Evolutionary conservation across 495 filamentous ascomycete species (phyloP), one percentile per base, ranked within the genome.

Genomic region (Penicillium silybi): DNA sequence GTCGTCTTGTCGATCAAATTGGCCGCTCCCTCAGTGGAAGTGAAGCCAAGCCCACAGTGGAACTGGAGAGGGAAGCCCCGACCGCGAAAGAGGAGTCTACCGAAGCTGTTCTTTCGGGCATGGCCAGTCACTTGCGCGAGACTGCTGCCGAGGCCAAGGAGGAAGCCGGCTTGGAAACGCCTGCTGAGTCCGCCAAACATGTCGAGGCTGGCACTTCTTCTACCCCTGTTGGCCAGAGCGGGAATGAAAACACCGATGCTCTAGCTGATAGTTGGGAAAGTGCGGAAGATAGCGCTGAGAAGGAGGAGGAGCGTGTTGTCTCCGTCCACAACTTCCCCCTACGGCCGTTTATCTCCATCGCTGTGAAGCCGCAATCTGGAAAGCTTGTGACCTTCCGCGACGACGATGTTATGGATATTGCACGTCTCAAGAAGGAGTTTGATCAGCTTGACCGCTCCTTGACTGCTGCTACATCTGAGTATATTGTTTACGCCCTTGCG

Each of bases 401-500:
- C 44, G 87, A 91, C 58, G 73, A 81, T 6, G 80, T 95, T 44
- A 85, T 93, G 67, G 86, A 92, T 56, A 91, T 99, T 67, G 92
- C 92, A 35, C 84, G 89, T 37, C 78, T 97, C 47, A 95, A 95
- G 76, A 97, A 97, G 70, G 88, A 93, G 6, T 97, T 97, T 58
- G 95, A 99, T 67, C 95, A 97, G 67, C 82, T 95, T 43, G 95
- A 99, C 64, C 88, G 95, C 46, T 93, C 89, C 43, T 76, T 99
- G 40, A 90, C 90, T 26, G 85, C 91, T 3, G 92, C 92, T 26
- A 90, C 89, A n/a, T 86, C 87, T 56, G 84, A 85, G 13, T 95
- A 90, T 69, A 99, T 99, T 59, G 86, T 88, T 8, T 97, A 97
- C 64, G 90, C 90, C 26, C 85, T 95, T 68, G 86, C 86, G 16